Evolutionary conservation across 176 grass and related monocot species (phyloP), one percentile per base, ranked within the genome.

Genomic region (Hsuehochloa calcarea): DNA sequence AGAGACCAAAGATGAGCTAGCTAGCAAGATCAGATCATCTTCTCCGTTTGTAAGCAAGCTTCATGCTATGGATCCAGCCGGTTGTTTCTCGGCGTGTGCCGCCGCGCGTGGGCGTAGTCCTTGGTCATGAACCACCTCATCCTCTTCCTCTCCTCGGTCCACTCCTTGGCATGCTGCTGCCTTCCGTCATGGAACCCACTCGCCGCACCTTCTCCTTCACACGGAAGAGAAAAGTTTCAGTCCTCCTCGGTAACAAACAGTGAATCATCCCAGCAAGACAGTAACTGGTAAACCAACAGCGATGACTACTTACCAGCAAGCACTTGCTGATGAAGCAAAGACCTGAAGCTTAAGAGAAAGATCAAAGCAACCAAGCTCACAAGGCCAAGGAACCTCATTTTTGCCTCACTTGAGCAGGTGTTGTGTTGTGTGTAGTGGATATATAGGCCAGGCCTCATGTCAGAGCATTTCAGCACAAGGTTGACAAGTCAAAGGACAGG

Each of bases 241-340:
- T 19, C 14, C 44, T 19, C 14, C 44, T 64, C 74, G 54, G 37
- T 59, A 79, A 69, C 49, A 79, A 64, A 19, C 12, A 65, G 26
- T 54, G 35, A 26, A 22, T 23, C 62, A 5, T 65, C 35, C 65
- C 45, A 26, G 26, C 7, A 35, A 68, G n/a, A 46, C 19, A n/a
- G 52, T 14, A 79, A 4, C 22, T 0, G 14, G 67, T 49, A 35
- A 72, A 78, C 5, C n/a, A 25, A 61, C 44, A 45, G 66, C 9
- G 63, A 31, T 31, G 64, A 5, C 3, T 4, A 73, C 89, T 94
- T 90, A 95, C 93, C 93, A 51, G 74, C 85, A 62, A 84, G 72
- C 43, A 71, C 87, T 64, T 92, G 90, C 45, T 84, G 90, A 78
- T 92, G 88, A 85, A 92, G 78, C 58, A 92, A 74, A 46, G 83